phyloP scores from a whole-genome alignment of 1,139 yeast species.

The Geotrichum restrictum region DNA sequence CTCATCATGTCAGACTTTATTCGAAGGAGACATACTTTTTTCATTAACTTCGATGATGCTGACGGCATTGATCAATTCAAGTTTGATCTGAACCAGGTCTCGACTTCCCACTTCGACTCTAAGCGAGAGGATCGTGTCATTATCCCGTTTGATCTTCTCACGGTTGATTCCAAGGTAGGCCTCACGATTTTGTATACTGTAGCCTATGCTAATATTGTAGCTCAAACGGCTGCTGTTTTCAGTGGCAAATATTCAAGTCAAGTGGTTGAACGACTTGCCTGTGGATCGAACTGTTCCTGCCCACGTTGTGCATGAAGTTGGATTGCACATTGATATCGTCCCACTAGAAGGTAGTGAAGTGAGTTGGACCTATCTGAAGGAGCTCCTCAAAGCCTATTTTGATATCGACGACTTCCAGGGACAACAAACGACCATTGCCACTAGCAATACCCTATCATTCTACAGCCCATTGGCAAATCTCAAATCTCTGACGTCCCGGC shows the following conservation, averaged over 20 bases:
- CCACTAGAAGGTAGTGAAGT: slow-evolving; percentile 5
- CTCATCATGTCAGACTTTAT: slow-evolving; percentile 19
- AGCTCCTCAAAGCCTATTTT: slow-evolving; percentile 13
- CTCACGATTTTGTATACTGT: neutral
- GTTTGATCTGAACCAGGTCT: slow-evolving; percentile 18
- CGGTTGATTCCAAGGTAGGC: slow-evolving; percentile 15
- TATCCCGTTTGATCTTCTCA: slow-evolving; percentile 23
- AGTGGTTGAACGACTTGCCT: slow-evolving; percentile 27
- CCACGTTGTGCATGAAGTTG: slow-evolving; percentile 31
- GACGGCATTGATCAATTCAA: slow-evolving; percentile 23
- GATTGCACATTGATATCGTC: slow-evolving; percentile 31
- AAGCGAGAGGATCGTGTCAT: slow-evolving; percentile 31
- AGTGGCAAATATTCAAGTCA: slow-evolving; percentile 25
- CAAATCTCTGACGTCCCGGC: slow-evolving; percentile 3
- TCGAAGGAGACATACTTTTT: slow-evolving; percentile 30
- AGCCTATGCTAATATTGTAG: neutral
- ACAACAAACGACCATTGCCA: slow-evolving; percentile 6
- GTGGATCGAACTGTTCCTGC: slow-evolving; percentile 30
- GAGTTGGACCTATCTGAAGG: slow-evolving; percentile 4
- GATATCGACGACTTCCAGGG: slow-evolving; percentile 8
- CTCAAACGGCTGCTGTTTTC: slow-evolving; percentile 13
- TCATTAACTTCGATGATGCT: slow-evolving; percentile 27
- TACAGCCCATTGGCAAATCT: slow-evolving; percentile 19
- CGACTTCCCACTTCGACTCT: slow-evolving; percentile 22
- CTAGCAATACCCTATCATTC: slow-evolving; percentile 27